phyloP scores from a whole-genome alignment of 2,329 filamentous ascomycete genomes.

The Penicillium sp. region DNA sequence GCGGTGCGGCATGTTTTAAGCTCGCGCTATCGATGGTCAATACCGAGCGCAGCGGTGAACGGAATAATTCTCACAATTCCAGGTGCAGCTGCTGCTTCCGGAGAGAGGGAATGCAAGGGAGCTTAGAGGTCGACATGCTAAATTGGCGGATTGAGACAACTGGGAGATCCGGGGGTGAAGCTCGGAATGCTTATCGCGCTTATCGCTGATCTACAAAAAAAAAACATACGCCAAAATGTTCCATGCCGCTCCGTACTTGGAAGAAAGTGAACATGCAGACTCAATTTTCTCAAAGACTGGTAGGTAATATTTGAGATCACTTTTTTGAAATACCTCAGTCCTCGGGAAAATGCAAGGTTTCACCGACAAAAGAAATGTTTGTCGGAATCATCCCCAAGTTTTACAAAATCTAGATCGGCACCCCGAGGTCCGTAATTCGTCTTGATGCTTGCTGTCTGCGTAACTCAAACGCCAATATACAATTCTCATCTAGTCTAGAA shows the following conservation, averaged over 20 bases:
- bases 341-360: no score
- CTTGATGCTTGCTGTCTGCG: no score
- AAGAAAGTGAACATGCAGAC: no score
- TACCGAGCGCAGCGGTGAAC: background rate
- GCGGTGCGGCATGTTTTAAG: constrained; percentile 78
- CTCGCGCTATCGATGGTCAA: constrained; percentile 61
- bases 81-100: constrained; percentile 75
- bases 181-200: constrained; percentile 8
- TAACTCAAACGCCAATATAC: background rate
- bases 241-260: no score
- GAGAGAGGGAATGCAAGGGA: constrained; percentile 54
- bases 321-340: no score
- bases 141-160: background rate
- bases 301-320: no score
- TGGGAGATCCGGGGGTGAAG: background rate
- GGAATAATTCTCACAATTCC: constrained; percentile 68
- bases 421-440: no score
- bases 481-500: background rate
- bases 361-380: no score
- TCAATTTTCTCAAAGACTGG: no score
- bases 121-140: constrained; percentile 37
- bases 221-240: background rate
- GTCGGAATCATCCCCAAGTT: no score
- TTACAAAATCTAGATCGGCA: no score
- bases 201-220: constrained; percentile 7